phyloP scores from a whole-genome alignment of 2,329 filamentous ascomycete species.

The Cladosporium sp. region DNA sequence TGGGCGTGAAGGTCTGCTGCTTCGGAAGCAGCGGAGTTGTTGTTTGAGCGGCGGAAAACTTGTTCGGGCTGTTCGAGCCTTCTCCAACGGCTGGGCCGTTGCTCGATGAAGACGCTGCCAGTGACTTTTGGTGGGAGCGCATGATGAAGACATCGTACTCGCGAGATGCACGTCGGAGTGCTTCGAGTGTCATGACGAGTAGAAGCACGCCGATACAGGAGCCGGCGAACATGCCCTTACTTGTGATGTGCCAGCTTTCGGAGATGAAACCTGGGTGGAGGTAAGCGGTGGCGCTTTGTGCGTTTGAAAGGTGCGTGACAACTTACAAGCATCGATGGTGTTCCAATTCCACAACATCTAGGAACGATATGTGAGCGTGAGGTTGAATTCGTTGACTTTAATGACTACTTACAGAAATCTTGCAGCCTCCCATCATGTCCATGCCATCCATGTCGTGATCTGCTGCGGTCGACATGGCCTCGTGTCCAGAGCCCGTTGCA shows the following conservation, averaged over 20 bases:
- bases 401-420: conserved; percentile 38
- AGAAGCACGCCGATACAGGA: conserved; percentile 73
- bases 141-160: conserved; percentile 68
- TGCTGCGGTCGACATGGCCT: conserved; percentile 11
- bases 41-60: neutral
- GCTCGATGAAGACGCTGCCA: neutral
- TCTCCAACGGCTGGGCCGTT: neutral
- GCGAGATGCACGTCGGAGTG: conserved; percentile 63
- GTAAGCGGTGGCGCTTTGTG: neutral
- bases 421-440: conserved; percentile 29
- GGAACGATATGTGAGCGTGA: neutral
- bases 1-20: conserved; percentile 44
- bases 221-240: conserved; percentile 67
- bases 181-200: conserved; percentile 68
- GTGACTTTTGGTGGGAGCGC: conserved; percentile 28
- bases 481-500: conserved; percentile 11
- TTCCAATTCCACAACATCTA: conserved; percentile 81
- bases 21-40: conserved; percentile 1
- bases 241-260: conserved; percentile 63
- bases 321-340: conserved; percentile 56
- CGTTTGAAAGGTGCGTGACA: no score
- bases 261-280: conserved; percentile 54
- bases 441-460: conserved; percentile 22
- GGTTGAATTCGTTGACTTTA: no score
- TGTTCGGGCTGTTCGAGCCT: neutral